Evolutionary conservation across 257 asterid genomes (phyloP).

Genomic region (Solanum clarkiae): DNA sequence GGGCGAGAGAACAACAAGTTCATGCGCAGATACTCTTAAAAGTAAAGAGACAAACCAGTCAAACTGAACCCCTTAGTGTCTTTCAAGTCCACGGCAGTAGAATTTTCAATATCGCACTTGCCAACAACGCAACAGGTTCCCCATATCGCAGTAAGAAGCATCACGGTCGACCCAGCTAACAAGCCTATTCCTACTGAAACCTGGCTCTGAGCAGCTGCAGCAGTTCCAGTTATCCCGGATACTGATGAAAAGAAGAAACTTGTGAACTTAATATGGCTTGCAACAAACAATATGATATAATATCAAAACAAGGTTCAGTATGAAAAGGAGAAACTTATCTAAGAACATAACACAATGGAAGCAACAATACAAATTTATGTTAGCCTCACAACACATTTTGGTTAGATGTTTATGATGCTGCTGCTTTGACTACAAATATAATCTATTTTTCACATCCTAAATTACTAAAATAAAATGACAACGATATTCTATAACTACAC

Average conservation of each 20-base stretch:
- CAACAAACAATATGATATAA: not conserved
- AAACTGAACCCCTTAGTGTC: conserved; percentile 57
- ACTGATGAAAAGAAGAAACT: conserved; percentile 24
- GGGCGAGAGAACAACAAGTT: not conserved
- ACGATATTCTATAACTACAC: not conserved
- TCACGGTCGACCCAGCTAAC: conserved; percentile 89
- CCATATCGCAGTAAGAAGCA: conserved; percentile 89
- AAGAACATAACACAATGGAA: not conserved
- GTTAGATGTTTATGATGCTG: not conserved
- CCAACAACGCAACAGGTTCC: conserved; percentile 80
- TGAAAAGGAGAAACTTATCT: not conserved
- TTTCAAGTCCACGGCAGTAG: conserved; percentile 36
- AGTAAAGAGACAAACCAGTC: conserved; percentile 33
- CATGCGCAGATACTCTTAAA: not conserved
- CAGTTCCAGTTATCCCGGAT: conserved; percentile 74
- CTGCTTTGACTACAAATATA: not conserved
- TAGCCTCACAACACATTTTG: not conserved
- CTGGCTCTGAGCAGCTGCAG: conserved; percentile 78
- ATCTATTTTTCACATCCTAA: not conserved
- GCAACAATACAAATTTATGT: not conserved
- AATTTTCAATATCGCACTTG: conserved; percentile 52
- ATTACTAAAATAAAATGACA: not conserved
- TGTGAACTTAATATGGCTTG: not conserved
- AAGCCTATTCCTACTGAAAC: conserved; percentile 96
- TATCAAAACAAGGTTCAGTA: not conserved